Percentiles rank a stretch among this genome's conserved stretches.
Conservation (phyloP, 1,139 yeast genomes). For the Blastobotrys petasosporus region DNA sequence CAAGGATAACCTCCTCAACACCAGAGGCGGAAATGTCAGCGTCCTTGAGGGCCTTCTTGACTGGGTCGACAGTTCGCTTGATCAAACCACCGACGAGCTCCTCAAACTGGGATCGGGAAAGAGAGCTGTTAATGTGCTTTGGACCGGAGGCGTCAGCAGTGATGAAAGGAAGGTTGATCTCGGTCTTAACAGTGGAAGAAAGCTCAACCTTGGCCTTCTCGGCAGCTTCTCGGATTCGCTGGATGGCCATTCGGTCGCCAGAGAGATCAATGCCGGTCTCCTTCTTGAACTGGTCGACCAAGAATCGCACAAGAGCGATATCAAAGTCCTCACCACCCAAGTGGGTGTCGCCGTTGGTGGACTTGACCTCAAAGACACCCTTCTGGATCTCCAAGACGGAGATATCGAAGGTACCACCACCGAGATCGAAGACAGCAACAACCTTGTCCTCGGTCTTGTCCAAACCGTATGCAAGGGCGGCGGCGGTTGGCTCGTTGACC, state of each 20-base stretch:
- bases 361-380: constrained; percentile 97
- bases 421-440: constrained; percentile 80
- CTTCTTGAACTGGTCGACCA: constrained; percentile 88
- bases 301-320: constrained; percentile 79
- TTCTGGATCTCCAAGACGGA: constrained; percentile 81
- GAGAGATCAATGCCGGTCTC: constrained; percentile 84
- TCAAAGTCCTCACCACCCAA: constrained; percentile 84
- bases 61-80: constrained; percentile 93
- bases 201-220: constrained; percentile 99
- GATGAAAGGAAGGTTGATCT: constrained; percentile 94
- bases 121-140: constrained; percentile 93
- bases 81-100: constrained; percentile 82
- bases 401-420: constrained; percentile 89
- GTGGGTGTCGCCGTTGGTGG: constrained; percentile 88
- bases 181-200: constrained; percentile 90
- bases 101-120: constrained; percentile 92
- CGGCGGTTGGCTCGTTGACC: constrained; percentile 98
- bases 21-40: constrained; percentile 82
- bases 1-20: constrained; percentile 90
- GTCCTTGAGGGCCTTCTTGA: constrained; percentile 97
- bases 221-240: constrained; percentile 99
- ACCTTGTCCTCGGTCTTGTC: constrained; percentile 72
- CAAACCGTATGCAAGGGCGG: constrained; percentile 95
- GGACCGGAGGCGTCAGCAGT: constrained; percentile 95
- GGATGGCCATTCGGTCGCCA: constrained; percentile 97